These are phyloP conservation scores for Cutaneotrichosporon dermatis DNA, from an alignment of 1,284 basidiomycete genomes.

Conservation along the genomic window DNA sequence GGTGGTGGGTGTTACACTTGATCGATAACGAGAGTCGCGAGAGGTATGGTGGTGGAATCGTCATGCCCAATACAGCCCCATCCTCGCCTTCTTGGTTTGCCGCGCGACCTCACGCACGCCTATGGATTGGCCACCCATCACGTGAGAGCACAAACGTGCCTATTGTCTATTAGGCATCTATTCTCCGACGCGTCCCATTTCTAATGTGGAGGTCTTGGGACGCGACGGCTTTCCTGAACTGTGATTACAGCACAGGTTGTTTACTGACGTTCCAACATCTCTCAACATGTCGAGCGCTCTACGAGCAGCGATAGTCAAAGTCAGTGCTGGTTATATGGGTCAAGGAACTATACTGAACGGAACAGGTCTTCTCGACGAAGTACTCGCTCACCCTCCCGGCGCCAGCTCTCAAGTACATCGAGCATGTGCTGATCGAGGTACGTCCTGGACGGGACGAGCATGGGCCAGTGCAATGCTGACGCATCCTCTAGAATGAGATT, in stretches of 20 bases:
- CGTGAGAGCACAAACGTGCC: slow-evolving; percentile 1
- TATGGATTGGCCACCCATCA: background rate
- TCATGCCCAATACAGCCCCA: too few species aligned
- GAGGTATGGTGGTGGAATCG: background rate
- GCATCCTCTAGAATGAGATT: slow-evolving; percentile 57
- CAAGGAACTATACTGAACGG: background rate
- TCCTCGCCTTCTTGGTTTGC: background rate
- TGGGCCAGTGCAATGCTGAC: background rate
- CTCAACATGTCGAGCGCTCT: slow-evolving; percentile 38
- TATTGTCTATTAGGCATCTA: background rate
- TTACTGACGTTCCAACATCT: too few species aligned
- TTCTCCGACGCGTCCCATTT: slow-evolving; percentile 2
- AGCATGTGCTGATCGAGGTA: slow-evolving; percentile 44
- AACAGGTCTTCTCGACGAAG: slow-evolving; percentile 50
- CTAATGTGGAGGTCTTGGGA: slow-evolving; percentile 13
- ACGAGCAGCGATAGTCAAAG: slow-evolving; percentile 48
- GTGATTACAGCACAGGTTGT: background rate
- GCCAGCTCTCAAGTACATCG: slow-evolving; percentile 44
- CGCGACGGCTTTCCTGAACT: background rate
- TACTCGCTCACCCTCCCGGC: slow-evolving; percentile 49
- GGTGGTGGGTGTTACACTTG: background rate
- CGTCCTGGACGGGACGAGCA: slow-evolving; percentile 1
- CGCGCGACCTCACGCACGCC: background rate
- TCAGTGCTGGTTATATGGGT: slow-evolving; percentile 11
- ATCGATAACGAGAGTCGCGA: background rate